Percentiles rank a stretch among this genome's conserved stretches.
phyloP scores from a whole-genome alignment of 352 stramenopile genomes.

The Peronospora destructor region DNA sequence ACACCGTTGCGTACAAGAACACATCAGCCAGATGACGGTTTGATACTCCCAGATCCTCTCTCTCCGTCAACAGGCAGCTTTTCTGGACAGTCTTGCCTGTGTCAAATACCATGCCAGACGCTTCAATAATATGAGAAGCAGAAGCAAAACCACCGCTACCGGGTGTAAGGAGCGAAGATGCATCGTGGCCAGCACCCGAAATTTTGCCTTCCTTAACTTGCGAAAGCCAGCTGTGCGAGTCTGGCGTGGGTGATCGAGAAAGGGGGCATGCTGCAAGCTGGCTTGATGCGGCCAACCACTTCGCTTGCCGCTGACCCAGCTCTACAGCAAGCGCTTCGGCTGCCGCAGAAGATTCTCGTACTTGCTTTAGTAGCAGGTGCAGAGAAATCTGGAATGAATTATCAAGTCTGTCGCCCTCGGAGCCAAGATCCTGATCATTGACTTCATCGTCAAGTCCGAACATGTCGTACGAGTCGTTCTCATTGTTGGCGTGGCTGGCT shows the following conservation, averaged over 20 bases:
- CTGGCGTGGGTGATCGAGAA: conserved; percentile 36
- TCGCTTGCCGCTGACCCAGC: conserved; percentile 39
- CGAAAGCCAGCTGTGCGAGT: conserved; percentile 67
- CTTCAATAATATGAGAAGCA: conserved; percentile 30
- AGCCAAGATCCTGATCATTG: conserved; percentile 13
- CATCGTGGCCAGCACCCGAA: conserved; percentile 57
- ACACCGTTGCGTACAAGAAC: conserved; percentile 56
- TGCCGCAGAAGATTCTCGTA: conserved; percentile 19
- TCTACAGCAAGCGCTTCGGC: conserved; percentile 23
- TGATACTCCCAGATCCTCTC: conserved; percentile 40
- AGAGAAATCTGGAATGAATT: conserved; percentile 24
- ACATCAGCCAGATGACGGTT: conserved; percentile 37
- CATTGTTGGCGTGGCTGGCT: conserved; percentile 1
- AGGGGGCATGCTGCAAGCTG: conserved; percentile 59
- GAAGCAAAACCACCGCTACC: conserved; percentile 23
- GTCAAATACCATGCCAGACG: conserved; percentile 39
- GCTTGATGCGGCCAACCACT: conserved; percentile 65
- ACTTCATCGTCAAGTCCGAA: conserved; percentile 19
- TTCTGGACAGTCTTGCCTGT: conserved; percentile 22
- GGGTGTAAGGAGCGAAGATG: conserved; percentile 21
- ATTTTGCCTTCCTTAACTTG: conserved; percentile 77
- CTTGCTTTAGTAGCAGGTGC: conserved; percentile 29
- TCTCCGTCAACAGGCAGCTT: conserved; percentile 34
- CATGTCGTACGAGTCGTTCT: conserved; percentile 17
- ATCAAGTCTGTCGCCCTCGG: conserved; percentile 21